Base-by-base conservation (phyloP, 306 rosid species). In the Vigna trinervia region DNA sequence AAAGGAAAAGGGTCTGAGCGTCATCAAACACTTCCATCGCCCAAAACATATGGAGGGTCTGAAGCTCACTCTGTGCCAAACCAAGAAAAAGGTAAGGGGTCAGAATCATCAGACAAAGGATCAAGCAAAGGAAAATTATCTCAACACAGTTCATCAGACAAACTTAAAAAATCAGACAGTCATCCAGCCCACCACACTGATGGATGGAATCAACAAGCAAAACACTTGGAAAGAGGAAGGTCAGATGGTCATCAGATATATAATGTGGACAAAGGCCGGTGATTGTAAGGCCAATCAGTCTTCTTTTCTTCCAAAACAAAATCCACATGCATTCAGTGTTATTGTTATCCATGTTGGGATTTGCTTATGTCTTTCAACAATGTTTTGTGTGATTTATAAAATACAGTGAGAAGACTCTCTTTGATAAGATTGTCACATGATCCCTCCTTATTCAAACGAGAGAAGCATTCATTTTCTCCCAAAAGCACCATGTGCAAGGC, bases 171-270 rank as follows among this genome's bases (percentile, higher is more conserved):
- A 79, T 73, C 86, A n/a, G 91, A 82, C 23, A 82, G 90, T 80
- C 91, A 85, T 3, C 79, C 87, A 52, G 62, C 75, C 32, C 78
- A 62, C 51, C 81, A 87, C 61, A 48, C 88, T 23, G 86, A 84
- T 20, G 84, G 74, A 86, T 85, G 81, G 84, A 78, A 81, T 75
- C 90, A 82, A 52, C 71, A 41, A 43, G 81, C 74, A 7, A 76
- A 58, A 23, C 77, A 36, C 71, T 73, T 82, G 78, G 96, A 86
- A 73, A 89, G 90, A 87, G 96, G 91, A 81, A 84, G 63, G 51
- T 86, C 92, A 52, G 93, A 94, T 9, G 83, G 84, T 52, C 86
- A 80, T 74, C 57, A 76, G 74, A 71, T 84, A 58, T 32, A 50
- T 68, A 66, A 81, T 45, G 81, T 71, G 64, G 93, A 89, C 38